Base-by-base conservation (phyloP, 2,329 filamentous ascomycete species). In the Scedosporium boydii region DNA sequence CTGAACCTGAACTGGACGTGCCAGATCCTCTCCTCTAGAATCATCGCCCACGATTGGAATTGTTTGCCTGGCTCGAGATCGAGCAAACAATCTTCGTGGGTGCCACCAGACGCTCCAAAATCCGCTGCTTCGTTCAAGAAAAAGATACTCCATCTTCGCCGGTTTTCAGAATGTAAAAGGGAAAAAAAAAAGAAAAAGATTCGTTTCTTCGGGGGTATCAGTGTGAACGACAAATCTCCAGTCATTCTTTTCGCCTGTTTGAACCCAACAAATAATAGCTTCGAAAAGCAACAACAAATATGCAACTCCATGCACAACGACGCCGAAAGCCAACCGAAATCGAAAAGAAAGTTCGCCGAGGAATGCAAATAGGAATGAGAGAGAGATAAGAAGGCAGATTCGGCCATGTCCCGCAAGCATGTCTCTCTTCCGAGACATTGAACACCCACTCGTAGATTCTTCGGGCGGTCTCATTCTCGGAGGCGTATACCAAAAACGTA, bases 171-270 rank as follows among this genome's bases (percentile, higher is more conserved):
- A 48, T 48, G 21, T 23, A 55, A 14, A 55, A 55, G 23, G n/a
- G n/a, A 44, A 56, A 63, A 38, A 10, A 34, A 57, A 10, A n/a
- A n/a, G 18, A 61, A 53, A 55, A 61, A 16, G 27, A 55, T 51
- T 55, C 51, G 51, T 55, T 6, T 55, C 18, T 55, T 23, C 12
- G 44, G 44, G 51, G 51, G 51, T 55, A 55, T 55, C 51, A 55
- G 51, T 55, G n/a, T 18, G 18, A n/a, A 48, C 3, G 16, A 48
- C 16, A 48, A 21, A 21, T 48, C 44, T 48, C 34, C 34, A 38
- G 34, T 38, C 34, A 38, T 38, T 38, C 34, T 38, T 38, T 38
- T 14, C 34, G 34, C 34, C 34, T 38, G 34, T 38, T 38, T 38
- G 34, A 38, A 38, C 34, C 18, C 44, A 48, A 21, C 44, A 48